Percentiles rank a stretch among this genome's conserved stretches.
Evolutionary conservation across 305 asterid species (phyloP).

Genomic region (Euphrasia arctica): DNA sequence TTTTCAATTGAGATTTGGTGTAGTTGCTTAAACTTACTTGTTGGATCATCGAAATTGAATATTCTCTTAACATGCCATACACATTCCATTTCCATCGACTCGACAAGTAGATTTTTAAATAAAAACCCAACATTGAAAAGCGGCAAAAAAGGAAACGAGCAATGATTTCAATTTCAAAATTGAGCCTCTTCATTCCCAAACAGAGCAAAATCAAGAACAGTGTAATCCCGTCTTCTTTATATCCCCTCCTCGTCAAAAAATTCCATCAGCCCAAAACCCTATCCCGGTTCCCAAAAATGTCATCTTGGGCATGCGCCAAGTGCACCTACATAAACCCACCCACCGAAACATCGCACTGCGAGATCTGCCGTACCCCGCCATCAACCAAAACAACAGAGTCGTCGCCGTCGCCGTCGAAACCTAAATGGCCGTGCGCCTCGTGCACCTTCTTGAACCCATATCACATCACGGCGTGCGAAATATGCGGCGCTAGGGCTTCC

Average conservation of each 20-base stretch:
- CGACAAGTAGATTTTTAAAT: too few relatives aligned
- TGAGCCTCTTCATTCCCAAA: neutral
- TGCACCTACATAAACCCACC: conserved; percentile 93
- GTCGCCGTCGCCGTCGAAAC: conserved; percentile 34
- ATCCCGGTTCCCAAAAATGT: conserved; percentile 33
- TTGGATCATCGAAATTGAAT: too few relatives aligned
- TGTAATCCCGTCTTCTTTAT: neutral
- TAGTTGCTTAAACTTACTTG: too few relatives aligned
- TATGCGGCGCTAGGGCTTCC: conserved; percentile 73
- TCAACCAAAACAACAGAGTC: conserved; percentile 23
- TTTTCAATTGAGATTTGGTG: too few relatives aligned
- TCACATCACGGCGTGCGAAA: conserved; percentile 45
- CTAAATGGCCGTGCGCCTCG: conserved; percentile 72
- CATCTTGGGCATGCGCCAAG: conserved; percentile 77
- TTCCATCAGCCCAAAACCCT: conserved; percentile 32
- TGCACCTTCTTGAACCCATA: conserved; percentile 80
- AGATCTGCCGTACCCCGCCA: conserved; percentile 50
- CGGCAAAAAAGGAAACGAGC: conserved; percentile 23
- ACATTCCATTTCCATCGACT: too few relatives aligned
- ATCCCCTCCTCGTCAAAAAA: neutral
- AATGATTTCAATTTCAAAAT: conserved; percentile 9
- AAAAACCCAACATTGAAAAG: conserved; percentile 23
- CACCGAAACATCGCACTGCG: conserved; percentile 54
- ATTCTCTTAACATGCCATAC: too few relatives aligned
- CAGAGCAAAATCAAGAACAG: conserved; percentile 2